Evolutionary conservation across 2,329 filamentous ascomycete species (phyloP).

Genomic region (Decorospora gaudefroyi): DNA sequence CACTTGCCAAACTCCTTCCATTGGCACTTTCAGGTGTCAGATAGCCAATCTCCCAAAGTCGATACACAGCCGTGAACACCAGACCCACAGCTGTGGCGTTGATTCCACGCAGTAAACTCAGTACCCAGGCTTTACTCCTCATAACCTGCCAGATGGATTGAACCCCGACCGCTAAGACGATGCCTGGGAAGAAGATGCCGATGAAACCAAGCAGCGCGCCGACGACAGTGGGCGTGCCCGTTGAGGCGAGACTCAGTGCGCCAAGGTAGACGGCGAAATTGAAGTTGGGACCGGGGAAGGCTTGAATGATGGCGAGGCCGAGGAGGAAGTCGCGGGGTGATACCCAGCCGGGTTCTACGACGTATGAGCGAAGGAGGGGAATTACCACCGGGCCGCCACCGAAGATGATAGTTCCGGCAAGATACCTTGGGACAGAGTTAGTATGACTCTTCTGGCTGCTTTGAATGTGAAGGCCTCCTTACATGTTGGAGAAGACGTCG

Average conservation of each 20-base stretch:
- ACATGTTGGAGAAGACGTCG: slow-evolving; percentile 72
- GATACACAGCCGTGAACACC: slow-evolving; percentile 53
- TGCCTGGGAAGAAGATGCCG: slow-evolving; percentile 50
- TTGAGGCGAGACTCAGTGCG: slow-evolving; percentile 42
- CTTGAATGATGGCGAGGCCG: slow-evolving; percentile 71
- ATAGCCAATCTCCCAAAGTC: slow-evolving; percentile 53
- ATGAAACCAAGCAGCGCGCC: slow-evolving; percentile 49
- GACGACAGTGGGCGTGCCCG: slow-evolving; percentile 33
- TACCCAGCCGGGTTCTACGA: slow-evolving; percentile 72
- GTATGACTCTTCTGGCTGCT: not conserved
- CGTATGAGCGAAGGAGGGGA: slow-evolving; percentile 49
- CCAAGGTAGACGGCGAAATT: slow-evolving; percentile 56
- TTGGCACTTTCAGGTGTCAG: slow-evolving; percentile 43
- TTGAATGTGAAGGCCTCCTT: too few species aligned
- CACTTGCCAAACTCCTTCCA: slow-evolving; percentile 46
- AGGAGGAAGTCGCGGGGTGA: slow-evolving; percentile 71
- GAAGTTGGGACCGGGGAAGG: slow-evolving; percentile 68
- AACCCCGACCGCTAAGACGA: slow-evolving; percentile 46
- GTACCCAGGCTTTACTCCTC: slow-evolving; percentile 43
- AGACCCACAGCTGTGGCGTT: slow-evolving; percentile 52
- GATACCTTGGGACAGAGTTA: slow-evolving; percentile 42
- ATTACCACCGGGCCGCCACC: slow-evolving; percentile 54
- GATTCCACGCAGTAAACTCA: slow-evolving; percentile 47
- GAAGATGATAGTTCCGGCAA: slow-evolving; percentile 67
- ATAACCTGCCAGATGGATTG: slow-evolving; percentile 49